Evolutionary conservation across 2,329 filamentous ascomycete species (phyloP).

Genomic region (Coniochaeta sp.): DNA sequence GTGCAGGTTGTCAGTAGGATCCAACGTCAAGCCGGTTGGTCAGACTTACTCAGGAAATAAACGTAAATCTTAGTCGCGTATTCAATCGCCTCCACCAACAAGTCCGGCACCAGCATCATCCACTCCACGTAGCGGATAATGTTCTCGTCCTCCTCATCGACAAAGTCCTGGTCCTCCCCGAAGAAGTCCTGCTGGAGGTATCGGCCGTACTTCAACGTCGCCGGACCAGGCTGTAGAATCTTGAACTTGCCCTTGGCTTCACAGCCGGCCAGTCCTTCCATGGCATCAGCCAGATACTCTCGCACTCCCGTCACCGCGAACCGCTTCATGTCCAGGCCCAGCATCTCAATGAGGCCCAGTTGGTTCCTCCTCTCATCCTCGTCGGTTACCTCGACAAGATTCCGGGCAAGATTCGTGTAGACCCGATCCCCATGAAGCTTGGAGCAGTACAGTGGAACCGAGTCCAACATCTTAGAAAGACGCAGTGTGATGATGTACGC

Average conservation of each 20-base stretch:
- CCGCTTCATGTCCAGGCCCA: conserved; percentile 62
- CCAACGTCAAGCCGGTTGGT: background rate
- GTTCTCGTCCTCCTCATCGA: conserved; percentile 56
- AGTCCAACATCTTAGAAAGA: conserved; percentile 61
- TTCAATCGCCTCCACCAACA: conserved; percentile 23
- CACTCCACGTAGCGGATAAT: conserved; percentile 79
- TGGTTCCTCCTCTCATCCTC: conserved; percentile 57
- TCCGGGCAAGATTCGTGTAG: conserved; percentile 65
- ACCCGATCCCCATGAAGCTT: conserved; percentile 59
- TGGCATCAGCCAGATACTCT: conserved; percentile 42
- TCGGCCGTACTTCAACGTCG: conserved; percentile 51
- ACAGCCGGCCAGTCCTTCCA: conserved; percentile 23
- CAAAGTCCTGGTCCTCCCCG: conserved; percentile 45
- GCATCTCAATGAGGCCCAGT: conserved; percentile 66
- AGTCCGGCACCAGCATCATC: conserved; percentile 64
- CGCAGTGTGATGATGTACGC: conserved; percentile 77
- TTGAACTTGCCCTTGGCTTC: conserved; percentile 38
- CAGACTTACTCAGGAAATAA: conserved; percentile 69
- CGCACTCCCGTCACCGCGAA: conserved; percentile 65
- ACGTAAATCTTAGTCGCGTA: conserved; percentile 67
- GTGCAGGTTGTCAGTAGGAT: conserved; percentile 1
- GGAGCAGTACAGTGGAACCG: conserved; percentile 84
- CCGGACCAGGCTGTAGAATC: conserved; percentile 38
- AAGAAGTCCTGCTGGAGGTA: conserved; percentile 67
- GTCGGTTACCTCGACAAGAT: conserved; percentile 67